phyloP scores from a whole-genome alignment of 225 moss, liverwort and hornwort species.

The Straminergon stramineum region DNA sequence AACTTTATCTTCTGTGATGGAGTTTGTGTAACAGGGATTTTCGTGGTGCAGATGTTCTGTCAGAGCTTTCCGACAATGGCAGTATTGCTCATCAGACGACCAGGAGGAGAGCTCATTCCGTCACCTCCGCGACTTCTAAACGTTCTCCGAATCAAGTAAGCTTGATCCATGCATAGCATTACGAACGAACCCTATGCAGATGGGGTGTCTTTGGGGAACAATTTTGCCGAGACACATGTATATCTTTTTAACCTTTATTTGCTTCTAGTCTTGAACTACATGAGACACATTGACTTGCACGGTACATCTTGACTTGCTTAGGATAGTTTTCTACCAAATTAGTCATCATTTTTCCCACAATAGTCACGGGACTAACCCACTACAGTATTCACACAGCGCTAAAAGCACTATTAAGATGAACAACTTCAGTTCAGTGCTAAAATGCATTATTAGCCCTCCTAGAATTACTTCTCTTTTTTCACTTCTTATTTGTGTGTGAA shows the following conservation, averaged over 20 bases:
- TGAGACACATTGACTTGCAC: neutral
- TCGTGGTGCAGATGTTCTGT: conserved; percentile 28
- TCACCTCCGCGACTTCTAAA: neutral
- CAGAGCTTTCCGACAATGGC: conserved; percentile 31
- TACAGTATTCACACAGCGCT: neutral
- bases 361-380: neutral
- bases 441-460: neutral
- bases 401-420: neutral
- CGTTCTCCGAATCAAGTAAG: neutral
- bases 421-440: neutral
- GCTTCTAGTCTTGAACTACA: neutral
- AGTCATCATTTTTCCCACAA: neutral
- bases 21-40: neutral
- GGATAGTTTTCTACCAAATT: neutral
- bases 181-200: neutral
- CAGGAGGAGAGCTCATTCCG: conserved; percentile 1
- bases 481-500: neutral
- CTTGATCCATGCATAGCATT: neutral
- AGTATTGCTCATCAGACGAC: conserved; percentile 20
- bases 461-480: neutral
- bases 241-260: neutral
- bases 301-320: neutral
- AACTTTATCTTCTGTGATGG: neutral
- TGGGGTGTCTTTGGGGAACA: neutral
- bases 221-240: neutral